Conservation (phyloP, 2,329 filamentous ascomycete genomes). For the Aspergillus sp. region DNA sequence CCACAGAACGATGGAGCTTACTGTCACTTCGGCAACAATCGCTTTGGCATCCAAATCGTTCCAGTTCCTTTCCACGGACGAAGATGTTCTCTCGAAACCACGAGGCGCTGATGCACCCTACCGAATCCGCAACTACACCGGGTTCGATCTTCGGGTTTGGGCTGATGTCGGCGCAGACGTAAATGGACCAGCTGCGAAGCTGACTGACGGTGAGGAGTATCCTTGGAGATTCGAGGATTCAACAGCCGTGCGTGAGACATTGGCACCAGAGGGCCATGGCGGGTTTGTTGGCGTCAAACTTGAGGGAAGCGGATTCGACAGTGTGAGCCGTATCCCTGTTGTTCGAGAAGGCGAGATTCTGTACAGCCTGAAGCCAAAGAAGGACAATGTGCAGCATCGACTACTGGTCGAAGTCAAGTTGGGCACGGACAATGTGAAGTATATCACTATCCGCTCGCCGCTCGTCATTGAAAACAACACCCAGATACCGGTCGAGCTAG, state of each 20-base stretch:
- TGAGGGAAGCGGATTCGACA: slow-evolving; percentile 89
- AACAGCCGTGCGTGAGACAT: slow-evolving; percentile 87
- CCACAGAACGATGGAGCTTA: slow-evolving; percentile 82
- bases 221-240: slow-evolving; percentile 97
- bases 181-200: slow-evolving; percentile 57
- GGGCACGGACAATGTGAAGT: slow-evolving; percentile 93
- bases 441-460: slow-evolving; percentile 89
- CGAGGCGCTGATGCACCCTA: slow-evolving; percentile 87
- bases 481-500: slow-evolving; percentile 88
- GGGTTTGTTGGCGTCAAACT: slow-evolving; percentile 74
- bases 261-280: slow-evolving; percentile 72
- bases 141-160: slow-evolving; percentile 79
- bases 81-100: slow-evolving; percentile 89
- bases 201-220: slow-evolving; percentile 80
- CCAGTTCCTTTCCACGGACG: slow-evolving; percentile 75
- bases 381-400: slow-evolving; percentile 75
- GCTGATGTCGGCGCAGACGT: slow-evolving; percentile 65
- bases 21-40: slow-evolving; percentile 85
- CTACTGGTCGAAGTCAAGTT: slow-evolving; percentile 85
- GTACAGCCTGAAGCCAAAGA: slow-evolving; percentile 80
- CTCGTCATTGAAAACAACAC: slow-evolving; percentile 91
- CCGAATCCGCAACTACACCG: slow-evolving; percentile 87
- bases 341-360: slow-evolving; percentile 90
- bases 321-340: slow-evolving; percentile 75
- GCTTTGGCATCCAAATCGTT: slow-evolving; percentile 88